Percentiles rank a stretch among this genome's conserved stretches.
These are phyloP conservation scores for Phylloporus arenicola DNA, from an alignment of 768 basidiomycete genomes.

Conservation along the genomic window DNA sequence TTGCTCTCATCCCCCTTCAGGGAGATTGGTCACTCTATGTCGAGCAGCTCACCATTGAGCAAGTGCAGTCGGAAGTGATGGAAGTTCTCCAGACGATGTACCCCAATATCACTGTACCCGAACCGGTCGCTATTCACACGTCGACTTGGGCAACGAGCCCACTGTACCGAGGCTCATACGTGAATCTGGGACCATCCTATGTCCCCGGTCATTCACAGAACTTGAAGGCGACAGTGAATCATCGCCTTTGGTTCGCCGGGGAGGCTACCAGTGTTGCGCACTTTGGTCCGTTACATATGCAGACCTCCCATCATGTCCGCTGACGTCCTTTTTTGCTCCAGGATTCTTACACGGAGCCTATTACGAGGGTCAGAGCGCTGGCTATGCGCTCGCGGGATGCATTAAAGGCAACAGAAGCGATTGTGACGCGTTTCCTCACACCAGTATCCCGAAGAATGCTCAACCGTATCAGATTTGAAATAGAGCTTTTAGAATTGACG, in stretches of 20 bases:
- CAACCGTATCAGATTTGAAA: slow-evolving; percentile 27
- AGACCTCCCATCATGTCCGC: not conserved
- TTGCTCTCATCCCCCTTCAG: slow-evolving; percentile 27
- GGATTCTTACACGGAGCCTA: slow-evolving; percentile 59
- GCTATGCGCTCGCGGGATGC: slow-evolving; percentile 38
- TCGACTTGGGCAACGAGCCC: slow-evolving; percentile 51
- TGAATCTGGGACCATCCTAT: slow-evolving; percentile 66
- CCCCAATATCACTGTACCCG: slow-evolving; percentile 48
- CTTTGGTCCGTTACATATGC: slow-evolving; percentile 41
- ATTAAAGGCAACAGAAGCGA: slow-evolving; percentile 26
- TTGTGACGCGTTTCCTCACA: slow-evolving; percentile 21
- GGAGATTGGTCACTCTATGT: slow-evolving; percentile 59
- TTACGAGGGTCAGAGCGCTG: slow-evolving; percentile 45
- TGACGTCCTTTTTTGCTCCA: slow-evolving; percentile 15
- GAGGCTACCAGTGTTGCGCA: slow-evolving; percentile 55
- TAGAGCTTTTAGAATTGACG: not conserved
- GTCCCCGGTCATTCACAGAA: slow-evolving; percentile 49
- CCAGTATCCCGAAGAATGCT: slow-evolving; percentile 28
- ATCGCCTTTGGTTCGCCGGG: slow-evolving; percentile 56
- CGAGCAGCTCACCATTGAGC: slow-evolving; percentile 42
- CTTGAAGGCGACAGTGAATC: slow-evolving; percentile 48
- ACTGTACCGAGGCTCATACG: slow-evolving; percentile 44
- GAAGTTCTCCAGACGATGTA: slow-evolving; percentile 56
- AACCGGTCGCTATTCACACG: slow-evolving; percentile 51
- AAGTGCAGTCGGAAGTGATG: slow-evolving; percentile 51